Base-by-base conservation (phyloP, 2,329 filamentous ascomycete species). In the Monilinia aucupariae region DNA sequence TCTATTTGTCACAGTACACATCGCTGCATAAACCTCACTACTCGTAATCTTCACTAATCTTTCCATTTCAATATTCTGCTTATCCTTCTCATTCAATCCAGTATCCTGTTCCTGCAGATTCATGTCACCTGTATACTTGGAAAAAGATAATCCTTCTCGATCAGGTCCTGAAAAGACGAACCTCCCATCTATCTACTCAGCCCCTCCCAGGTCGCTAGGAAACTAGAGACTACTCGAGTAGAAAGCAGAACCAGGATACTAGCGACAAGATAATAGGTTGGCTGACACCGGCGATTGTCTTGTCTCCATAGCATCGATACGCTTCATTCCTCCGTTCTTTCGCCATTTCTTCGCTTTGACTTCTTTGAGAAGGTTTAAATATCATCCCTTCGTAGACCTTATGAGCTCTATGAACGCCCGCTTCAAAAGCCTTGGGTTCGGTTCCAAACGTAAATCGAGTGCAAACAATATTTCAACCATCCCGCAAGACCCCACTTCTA, bases 361-460 rank as follows among this genome's bases (percentile, higher is more conserved):
- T 62, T 58, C 75, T 76, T 74, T 45, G 76, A 70, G 70, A 65
- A 71, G 70, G 54, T 56, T 43, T 41, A 30, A 50, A 48, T 22
- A 49, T 56, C 39, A 48, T 54, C 62, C 64, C 49, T 55, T 64
- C 59, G 63, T 64, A 62, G 66, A 69, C 74, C 78, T 78, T 81
- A 89, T 90, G 87, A 89, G 84, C 83, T 90, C 86, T 82, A 84
- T 89, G 85, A 90, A 90, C 81, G 84, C 85, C 76, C 86, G 88
- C 78, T 85, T 91, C 77, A 89, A 90, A 82, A 84, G 84, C 82
- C 83, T 91, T 80, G 87, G 89, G 79, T 89, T 90, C 81, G 88
- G 87, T 64, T 74, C 72, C 79, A 90, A 89, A 84, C 87, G 89
- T 78, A 89, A 86, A 81, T 88, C 87, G 73, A 81, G 81, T 72